Evolutionary conservation across 2,329 filamentous ascomycete species (phyloP).

Genomic region (Microthyrium microscopicum): DNA sequence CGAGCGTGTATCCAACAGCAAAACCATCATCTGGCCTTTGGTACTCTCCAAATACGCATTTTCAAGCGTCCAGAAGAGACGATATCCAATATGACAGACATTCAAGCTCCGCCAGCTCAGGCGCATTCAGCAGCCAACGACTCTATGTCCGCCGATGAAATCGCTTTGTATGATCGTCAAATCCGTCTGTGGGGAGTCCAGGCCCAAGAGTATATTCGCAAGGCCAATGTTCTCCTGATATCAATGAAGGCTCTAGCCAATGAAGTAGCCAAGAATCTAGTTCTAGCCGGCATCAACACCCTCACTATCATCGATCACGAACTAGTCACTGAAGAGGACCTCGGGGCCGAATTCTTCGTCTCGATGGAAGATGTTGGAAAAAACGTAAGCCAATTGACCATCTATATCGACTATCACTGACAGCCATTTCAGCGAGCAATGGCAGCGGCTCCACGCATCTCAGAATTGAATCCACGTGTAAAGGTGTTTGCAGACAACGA

Average conservation of each 20-base stretch:
- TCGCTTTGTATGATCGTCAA: slow-evolving; percentile 91
- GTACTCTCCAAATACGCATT: too few species aligned
- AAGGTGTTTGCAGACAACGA: slow-evolving; percentile 51
- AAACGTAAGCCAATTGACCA: slow-evolving; percentile 34
- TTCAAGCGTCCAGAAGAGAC: too few species aligned
- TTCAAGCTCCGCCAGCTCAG: too few species aligned
- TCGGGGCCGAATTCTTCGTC: slow-evolving; percentile 56
- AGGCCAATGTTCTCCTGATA: slow-evolving; percentile 76
- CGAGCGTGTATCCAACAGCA: too few species aligned
- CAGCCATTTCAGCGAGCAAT: slow-evolving; percentile 46
- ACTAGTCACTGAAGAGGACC: slow-evolving; percentile 57
- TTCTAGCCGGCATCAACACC: slow-evolving; percentile 80
- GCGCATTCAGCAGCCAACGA: too few species aligned
- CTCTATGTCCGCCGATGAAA: slow-evolving; percentile 60
- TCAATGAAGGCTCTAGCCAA: slow-evolving; percentile 77
- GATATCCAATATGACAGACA: too few species aligned
- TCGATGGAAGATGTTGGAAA: slow-evolving; percentile 55
- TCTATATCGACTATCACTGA: slow-evolving; percentile 9
- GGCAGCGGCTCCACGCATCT: slow-evolving; percentile 61
- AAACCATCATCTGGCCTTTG: too few species aligned
- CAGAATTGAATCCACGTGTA: slow-evolving; percentile 81
- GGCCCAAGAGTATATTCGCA: slow-evolving; percentile 78
- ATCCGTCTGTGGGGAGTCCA: slow-evolving; percentile 95
- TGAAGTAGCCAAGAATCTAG: slow-evolving; percentile 94
- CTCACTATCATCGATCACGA: slow-evolving; percentile 77